A percentile compares a stretch with the other conserved stretches of the same genome.
Evolutionary conservation across 2,329 filamentous ascomycete species (phyloP).

Genomic region (Teratosphaeriaceae sp.): DNA sequence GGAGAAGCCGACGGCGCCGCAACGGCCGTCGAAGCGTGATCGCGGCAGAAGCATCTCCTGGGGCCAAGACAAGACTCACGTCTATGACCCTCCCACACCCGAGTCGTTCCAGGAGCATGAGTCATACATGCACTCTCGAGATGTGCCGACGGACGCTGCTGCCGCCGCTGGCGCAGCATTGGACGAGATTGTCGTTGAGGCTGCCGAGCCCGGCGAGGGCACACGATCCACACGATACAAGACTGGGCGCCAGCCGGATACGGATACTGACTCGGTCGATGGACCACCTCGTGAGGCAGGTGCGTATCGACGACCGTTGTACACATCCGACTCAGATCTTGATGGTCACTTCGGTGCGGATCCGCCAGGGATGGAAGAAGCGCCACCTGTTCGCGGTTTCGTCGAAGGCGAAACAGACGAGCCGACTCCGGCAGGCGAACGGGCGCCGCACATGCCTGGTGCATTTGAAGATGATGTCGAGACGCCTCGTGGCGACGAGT

Average conservation of each 20-base stretch:
- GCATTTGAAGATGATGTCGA: slow-evolving; percentile 44
- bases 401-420: slow-evolving; percentile 44
- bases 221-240: slow-evolving; percentile 28
- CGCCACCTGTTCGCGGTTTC: slow-evolving; percentile 29
- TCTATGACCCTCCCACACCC: slow-evolving; percentile 42
- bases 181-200: slow-evolving; percentile 36
- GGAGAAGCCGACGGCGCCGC: slow-evolving; percentile 5
- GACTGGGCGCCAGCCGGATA: slow-evolving; percentile 15
- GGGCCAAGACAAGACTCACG: slow-evolving; percentile 41
- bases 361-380: slow-evolving; percentile 27
- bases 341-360: slow-evolving; percentile 18
- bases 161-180: slow-evolving; percentile 17
- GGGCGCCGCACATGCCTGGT: slow-evolving; percentile 52
- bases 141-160: slow-evolving; percentile 7
- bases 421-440: slow-evolving; percentile 49
- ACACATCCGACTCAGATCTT: slow-evolving; percentile 37
- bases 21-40: slow-evolving; percentile 13
- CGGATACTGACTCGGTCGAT: no score
- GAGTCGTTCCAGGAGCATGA: slow-evolving; percentile 31
- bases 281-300: no score
- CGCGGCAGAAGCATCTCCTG: slow-evolving; percentile 36
- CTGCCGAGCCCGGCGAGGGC: slow-evolving; percentile 27
- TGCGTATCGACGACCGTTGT: slow-evolving; percentile 32
- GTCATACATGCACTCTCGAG: slow-evolving; percentile 16
- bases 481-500: not conserved